Evolutionary conservation across 352 stramenopile species (phyloP).

Genomic region (Phytophthora uliginosa): DNA sequence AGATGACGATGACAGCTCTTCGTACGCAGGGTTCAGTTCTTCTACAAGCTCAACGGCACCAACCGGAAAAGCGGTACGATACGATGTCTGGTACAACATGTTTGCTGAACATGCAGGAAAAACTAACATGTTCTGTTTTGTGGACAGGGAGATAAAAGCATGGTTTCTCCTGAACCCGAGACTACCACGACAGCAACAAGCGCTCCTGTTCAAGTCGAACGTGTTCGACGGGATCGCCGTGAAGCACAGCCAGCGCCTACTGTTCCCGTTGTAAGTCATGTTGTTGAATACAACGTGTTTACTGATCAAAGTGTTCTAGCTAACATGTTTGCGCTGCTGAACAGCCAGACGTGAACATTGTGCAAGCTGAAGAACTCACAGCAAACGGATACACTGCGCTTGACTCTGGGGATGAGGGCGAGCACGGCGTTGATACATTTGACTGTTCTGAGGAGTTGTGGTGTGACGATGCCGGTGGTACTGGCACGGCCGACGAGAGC

Average conservation of each 20-base stretch:
- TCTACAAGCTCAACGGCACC: not conserved
- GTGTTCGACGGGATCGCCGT: not conserved
- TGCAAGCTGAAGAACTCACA: not conserved
- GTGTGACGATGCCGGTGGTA: not conserved
- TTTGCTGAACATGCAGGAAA: not conserved
- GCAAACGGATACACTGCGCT: not conserved
- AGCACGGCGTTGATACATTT: not conserved
- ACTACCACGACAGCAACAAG: not conserved
- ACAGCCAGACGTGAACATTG: not conserved
- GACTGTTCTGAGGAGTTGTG: not conserved
- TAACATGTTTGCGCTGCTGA: not conserved
- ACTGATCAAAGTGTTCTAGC: not conserved
- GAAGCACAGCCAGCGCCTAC: not conserved
- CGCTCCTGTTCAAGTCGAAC: not conserved
- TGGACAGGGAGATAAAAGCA: not conserved
- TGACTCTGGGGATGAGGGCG: not conserved
- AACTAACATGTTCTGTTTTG: not conserved
- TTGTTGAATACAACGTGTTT: not conserved
- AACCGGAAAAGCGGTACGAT: not conserved
- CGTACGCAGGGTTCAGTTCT: not conserved
- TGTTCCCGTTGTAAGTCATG: not conserved
- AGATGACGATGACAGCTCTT: not conserved
- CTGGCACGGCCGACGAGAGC: not conserved
- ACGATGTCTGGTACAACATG: not conserved
- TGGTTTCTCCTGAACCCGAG: not conserved